Conservation (phyloP, 2,329 filamentous ascomycete species). For the Coniochaeta pulveracea region DNA sequence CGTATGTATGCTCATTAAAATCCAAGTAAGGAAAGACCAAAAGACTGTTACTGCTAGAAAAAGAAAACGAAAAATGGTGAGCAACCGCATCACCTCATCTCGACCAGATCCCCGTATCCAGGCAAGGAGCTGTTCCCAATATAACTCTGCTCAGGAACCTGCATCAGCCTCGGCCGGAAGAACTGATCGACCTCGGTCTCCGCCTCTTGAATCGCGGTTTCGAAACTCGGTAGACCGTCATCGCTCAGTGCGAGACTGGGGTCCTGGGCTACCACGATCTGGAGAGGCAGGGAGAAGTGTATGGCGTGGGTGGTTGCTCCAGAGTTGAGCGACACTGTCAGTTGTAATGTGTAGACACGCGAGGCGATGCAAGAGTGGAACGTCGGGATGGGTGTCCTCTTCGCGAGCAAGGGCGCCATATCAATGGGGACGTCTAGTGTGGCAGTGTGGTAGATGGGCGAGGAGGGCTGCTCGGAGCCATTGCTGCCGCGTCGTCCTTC, state of each 20-base stretch:
- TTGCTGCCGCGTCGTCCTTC: conserved; percentile 3
- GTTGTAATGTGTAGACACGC: conserved; percentile 40
- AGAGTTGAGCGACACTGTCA: conserved; percentile 26
- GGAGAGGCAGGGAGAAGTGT: conserved; percentile 35
- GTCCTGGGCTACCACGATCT: conserved; percentile 32
- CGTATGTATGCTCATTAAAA: no score
- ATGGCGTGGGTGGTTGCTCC: conserved; percentile 27
- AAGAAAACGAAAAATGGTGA: neutral
- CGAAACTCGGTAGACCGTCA: conserved; percentile 34
- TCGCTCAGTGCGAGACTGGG: conserved; percentile 8
- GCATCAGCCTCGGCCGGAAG: conserved; percentile 29
- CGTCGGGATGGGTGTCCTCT: conserved; percentile 41
- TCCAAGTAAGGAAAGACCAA: no score
- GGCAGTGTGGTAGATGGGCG: conserved; percentile 26
- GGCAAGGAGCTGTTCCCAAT: conserved; percentile 29
- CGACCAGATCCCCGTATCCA: neutral
- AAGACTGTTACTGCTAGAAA: no score
- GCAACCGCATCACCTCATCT: neutral
- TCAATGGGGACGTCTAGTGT: conserved; percentile 34
- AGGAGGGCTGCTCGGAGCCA: conserved; percentile 7
- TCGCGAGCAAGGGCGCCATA: conserved; percentile 25
- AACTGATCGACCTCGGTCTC: conserved; percentile 31
- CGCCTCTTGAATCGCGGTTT: conserved; percentile 32
- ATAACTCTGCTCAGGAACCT: conserved; percentile 20
- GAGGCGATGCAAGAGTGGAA: conserved; percentile 48